Conservation (phyloP, 108 stramenopile species). For the Fragilariopsis cylindrus region DNA sequence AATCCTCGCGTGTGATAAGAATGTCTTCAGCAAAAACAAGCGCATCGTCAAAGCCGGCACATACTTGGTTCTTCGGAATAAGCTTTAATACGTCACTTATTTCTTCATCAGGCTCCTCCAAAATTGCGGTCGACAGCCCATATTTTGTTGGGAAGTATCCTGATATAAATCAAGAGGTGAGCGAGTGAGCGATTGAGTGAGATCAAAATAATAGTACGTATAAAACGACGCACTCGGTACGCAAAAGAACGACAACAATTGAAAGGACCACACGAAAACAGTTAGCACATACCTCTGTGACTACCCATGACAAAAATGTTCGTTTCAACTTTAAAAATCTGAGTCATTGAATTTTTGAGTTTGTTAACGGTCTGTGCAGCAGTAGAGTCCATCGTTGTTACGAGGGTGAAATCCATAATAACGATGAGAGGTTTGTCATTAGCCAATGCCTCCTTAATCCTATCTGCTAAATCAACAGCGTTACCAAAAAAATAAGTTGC, state of each 20-base stretch:
- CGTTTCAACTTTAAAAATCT: constrained; percentile 45
- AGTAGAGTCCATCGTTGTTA: constrained; percentile 72
- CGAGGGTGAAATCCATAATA: constrained; percentile 77
- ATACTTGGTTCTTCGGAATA: constrained; percentile 43
- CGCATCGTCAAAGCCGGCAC: constrained; percentile 59
- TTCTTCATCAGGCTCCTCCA: not conserved
- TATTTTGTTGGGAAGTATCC: constrained; percentile 59
- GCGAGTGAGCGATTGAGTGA: no score
- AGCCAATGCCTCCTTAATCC: constrained; percentile 44
- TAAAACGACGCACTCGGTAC: no score
- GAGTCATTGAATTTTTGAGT: constrained; percentile 51
- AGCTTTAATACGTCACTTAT: not conserved
- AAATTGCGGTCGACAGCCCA: constrained; percentile 45
- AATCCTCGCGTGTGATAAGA: constrained; percentile 52
- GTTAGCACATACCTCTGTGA: constrained; percentile 15
- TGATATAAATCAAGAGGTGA: no score
- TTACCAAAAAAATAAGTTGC: constrained; percentile 59
- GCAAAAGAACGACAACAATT: no score
- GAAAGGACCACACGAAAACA: no score
- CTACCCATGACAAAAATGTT: constrained; percentile 67
- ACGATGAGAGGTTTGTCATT: constrained; percentile 54
- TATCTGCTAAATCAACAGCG: constrained; percentile 51
- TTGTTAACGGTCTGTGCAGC: constrained; percentile 75
- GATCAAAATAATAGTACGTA: no score
- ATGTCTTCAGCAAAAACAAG: constrained; percentile 72